Conservation (phyloP, 1,139 yeast genomes). For the Kurtzmaniella quercitrusa region DNA sequence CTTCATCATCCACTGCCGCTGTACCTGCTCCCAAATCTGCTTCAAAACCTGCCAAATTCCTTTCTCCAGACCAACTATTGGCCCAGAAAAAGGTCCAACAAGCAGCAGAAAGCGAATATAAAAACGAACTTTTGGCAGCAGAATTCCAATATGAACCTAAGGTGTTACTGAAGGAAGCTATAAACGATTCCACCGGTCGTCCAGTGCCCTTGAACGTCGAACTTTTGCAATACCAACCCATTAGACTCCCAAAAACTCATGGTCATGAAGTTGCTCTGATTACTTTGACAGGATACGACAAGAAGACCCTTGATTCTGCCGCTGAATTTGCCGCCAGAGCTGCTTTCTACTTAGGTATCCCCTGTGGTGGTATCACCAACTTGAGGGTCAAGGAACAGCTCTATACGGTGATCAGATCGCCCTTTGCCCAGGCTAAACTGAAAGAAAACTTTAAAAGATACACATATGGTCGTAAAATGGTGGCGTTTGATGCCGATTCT, state of each 20-base stretch:
- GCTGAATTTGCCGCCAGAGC: slow-evolving; percentile 86
- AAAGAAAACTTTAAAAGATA: slow-evolving; percentile 92
- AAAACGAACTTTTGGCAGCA: slow-evolving; percentile 23
- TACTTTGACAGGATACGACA: slow-evolving; percentile 68
- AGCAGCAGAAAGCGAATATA: slow-evolving; percentile 27
- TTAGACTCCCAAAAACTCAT: slow-evolving; percentile 61
- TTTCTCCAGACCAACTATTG: slow-evolving; percentile 29
- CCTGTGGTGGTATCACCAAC: slow-evolving; percentile 67
- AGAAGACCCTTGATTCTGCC: slow-evolving; percentile 66
- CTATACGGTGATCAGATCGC: slow-evolving; percentile 92
- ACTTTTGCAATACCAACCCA: slow-evolving; percentile 77
- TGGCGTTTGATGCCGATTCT: slow-evolving; percentile 80
- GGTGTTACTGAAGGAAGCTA: slow-evolving; percentile 28
- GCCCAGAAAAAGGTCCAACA: slow-evolving; percentile 22
- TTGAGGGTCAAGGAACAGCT: slow-evolving; percentile 54
- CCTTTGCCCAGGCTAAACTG: slow-evolving; percentile 91
- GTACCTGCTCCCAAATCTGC: slow-evolving; percentile 1
- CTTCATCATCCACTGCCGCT: background rate
- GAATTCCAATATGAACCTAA: slow-evolving; percentile 40
- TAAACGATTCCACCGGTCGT: slow-evolving; percentile 25
- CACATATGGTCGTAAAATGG: slow-evolving; percentile 70
- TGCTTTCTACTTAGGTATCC: slow-evolving; percentile 85
- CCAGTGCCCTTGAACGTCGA: slow-evolving; percentile 84
- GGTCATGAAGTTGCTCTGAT: slow-evolving; percentile 72
- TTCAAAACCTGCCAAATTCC: slow-evolving; percentile 12